phyloP scores from a whole-genome alignment of 768 basidiomycete genomes.

The Rubroboletus satanas region DNA sequence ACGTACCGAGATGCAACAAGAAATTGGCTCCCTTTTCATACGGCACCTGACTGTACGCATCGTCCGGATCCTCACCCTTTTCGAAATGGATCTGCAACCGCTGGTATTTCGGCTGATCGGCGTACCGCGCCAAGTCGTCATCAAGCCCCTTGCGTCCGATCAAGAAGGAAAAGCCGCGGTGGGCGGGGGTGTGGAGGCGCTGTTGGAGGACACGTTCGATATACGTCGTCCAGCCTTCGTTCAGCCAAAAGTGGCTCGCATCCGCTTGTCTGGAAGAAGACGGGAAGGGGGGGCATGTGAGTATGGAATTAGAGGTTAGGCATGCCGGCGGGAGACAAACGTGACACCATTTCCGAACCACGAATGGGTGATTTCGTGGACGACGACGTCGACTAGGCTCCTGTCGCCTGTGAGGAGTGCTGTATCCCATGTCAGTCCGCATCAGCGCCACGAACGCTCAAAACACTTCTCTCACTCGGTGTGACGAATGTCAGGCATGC shows the following conservation, averaged over 20 bases:
- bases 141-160: slow-evolving; percentile 69
- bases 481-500: slow-evolving; percentile 84
- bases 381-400: slow-evolving; percentile 83
- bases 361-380: slow-evolving; percentile 81
- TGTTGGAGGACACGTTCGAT: slow-evolving; percentile 79
- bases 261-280: slow-evolving; percentile 54
- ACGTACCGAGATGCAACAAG: slow-evolving; percentile 72
- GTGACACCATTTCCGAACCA: slow-evolving; percentile 92
- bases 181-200: slow-evolving; percentile 65
- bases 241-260: slow-evolving; percentile 81
- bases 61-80: slow-evolving; percentile 72
- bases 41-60: slow-evolving; percentile 70
- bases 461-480: slow-evolving; percentile 53
- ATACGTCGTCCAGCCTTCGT: slow-evolving; percentile 94
- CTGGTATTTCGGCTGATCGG: slow-evolving; percentile 63
- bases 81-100: slow-evolving; percentile 73
- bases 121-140: slow-evolving; percentile 62
- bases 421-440: slow-evolving; percentile 17
- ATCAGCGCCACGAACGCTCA: not conserved
- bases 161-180: slow-evolving; percentile 76
- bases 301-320: not conserved
- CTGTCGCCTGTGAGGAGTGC: slow-evolving; percentile 85
- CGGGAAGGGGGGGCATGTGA: too few relatives aligned
- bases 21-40: slow-evolving; percentile 92
- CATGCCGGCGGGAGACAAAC: slow-evolving; percentile 31